Conservation (phyloP, 192 early-diverging fungal species). For the Umbelopsis sp. region DNA sequence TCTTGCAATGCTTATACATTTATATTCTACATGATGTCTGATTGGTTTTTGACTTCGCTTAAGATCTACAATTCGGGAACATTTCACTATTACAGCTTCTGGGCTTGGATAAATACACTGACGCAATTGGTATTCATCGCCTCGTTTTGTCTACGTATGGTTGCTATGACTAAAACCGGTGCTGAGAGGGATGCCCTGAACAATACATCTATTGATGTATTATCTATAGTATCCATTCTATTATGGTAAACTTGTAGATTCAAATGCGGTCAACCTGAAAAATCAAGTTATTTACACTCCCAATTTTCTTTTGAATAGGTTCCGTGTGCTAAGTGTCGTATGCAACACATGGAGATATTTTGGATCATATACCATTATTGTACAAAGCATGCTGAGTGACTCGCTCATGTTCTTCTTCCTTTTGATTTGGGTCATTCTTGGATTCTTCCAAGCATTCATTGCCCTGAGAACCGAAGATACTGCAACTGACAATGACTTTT, state of each 20-base stretch:
- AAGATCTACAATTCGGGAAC: slow-evolving; percentile 11
- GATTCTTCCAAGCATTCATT: slow-evolving; percentile 21
- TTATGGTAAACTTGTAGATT: slow-evolving; percentile 1
- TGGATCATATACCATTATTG: slow-evolving; percentile 19
- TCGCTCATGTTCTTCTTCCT: slow-evolving; percentile 22
- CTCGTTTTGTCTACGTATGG: background rate
- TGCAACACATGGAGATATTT: slow-evolving; percentile 20
- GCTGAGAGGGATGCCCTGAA: background rate
- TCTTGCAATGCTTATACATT: background rate
- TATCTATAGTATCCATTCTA: slow-evolving; percentile 14
- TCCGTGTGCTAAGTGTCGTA: slow-evolving; percentile 13
- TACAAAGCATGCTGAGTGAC: slow-evolving; percentile 21
- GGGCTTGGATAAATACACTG: slow-evolving; percentile 12
- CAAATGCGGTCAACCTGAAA: background rate
- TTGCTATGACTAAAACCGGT: background rate
- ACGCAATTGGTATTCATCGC: slow-evolving; percentile 17
- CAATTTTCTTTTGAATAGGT: background rate
- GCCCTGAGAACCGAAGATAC: background rate
- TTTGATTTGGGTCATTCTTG: slow-evolving; percentile 15
- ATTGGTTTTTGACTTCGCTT: background rate
- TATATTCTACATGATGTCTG: background rate
- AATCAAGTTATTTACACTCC: background rate
- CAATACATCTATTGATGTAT: slow-evolving; percentile 10
- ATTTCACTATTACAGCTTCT: slow-evolving; percentile 19
- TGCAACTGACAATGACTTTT: background rate